phyloP scores from a whole-genome alignment of 2,329 filamentous ascomycete genomes.

The Neofusicoccum sp. region DNA sequence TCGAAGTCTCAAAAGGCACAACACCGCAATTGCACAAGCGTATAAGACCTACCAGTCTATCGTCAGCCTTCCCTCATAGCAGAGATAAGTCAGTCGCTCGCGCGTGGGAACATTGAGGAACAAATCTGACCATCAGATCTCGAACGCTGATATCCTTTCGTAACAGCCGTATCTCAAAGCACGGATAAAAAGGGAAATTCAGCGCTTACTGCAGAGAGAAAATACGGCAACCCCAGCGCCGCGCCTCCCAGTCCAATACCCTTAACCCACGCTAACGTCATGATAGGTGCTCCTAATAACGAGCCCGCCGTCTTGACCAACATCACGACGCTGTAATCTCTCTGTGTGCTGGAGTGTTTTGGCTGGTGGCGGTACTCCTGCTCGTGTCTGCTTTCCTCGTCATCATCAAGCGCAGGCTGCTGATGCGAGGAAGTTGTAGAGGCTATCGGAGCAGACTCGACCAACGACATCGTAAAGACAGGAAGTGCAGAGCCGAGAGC shows the following conservation, averaged over 20 bases:
- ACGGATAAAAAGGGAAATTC: neutral
- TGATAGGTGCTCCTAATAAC: conserved; percentile 35
- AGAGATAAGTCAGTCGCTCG: no score
- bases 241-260: conserved; percentile 34
- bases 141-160: no score
- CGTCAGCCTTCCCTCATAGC: no score
- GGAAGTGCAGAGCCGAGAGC: conserved; percentile 39
- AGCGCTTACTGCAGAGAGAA: conserved; percentile 34
- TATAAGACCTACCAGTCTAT: conserved; percentile 1
- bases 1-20: neutral
- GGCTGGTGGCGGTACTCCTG: conserved; percentile 7
- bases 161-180: no score
- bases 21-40: neutral
- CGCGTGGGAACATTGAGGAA: no score
- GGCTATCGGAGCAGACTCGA: conserved; percentile 32
- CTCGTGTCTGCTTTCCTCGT: neutral
- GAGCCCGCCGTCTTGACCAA: conserved; percentile 36
- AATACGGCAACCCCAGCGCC: conserved; percentile 35
- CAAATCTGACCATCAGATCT: no score
- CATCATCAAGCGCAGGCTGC: no score
- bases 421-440: neutral
- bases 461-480: conserved; percentile 39
- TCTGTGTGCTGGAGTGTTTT: conserved; percentile 26
- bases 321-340: conserved; percentile 39
- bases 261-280: conserved; percentile 37